Evolutionary conservation across 768 basidiomycete genomes (phyloP).

Genomic region (Leccinum imitatum): DNA sequence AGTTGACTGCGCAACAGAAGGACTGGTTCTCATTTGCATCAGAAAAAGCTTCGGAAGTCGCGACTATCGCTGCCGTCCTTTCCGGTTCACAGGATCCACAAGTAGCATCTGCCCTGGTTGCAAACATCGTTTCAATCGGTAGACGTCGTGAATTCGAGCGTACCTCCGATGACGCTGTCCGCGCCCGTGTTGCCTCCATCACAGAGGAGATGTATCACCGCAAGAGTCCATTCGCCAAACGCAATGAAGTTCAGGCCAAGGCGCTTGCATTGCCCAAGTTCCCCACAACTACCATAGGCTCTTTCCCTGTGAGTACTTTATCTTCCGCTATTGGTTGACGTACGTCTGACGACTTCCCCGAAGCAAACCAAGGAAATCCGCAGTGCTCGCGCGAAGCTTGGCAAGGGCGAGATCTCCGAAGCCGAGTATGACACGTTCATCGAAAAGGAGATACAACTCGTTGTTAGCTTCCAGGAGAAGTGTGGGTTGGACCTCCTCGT

Average conservation of each 20-base stretch:
- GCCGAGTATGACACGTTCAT: constrained; percentile 96
- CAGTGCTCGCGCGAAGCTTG: constrained; percentile 90
- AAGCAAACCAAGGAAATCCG: constrained; percentile 99
- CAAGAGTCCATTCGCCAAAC: constrained; percentile 83
- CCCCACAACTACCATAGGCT: constrained; percentile 98
- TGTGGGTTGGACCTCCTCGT: constrained; percentile 96
- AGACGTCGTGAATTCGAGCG: constrained; percentile 94
- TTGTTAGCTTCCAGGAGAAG: constrained; percentile 96
- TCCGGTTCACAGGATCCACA: constrained; percentile 80
- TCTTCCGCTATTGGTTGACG: not conserved
- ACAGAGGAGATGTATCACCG: constrained; percentile 83
- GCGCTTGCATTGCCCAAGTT: constrained; percentile 92
- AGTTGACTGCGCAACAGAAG: constrained; percentile 83
- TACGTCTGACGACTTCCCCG: constrained; percentile 12
- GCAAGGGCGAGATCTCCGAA: constrained; percentile 84
- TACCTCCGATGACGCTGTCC: constrained; percentile 90
- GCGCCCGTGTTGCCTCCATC: constrained; percentile 93
- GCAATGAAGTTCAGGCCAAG: constrained; percentile 86
- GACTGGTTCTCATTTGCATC: constrained; percentile 99
- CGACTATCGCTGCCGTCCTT: constrained; percentile 79
- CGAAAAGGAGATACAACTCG: constrained; percentile 92
- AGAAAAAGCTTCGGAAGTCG: constrained; percentile 93
- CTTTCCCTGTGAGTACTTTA: constrained; percentile 74
- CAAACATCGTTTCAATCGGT: constrained; percentile 85
- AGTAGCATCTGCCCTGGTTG: constrained; percentile 75